phyloP scores from a whole-genome alignment of 2,329 filamentous ascomycete genomes.

The Nemania diffusa region DNA sequence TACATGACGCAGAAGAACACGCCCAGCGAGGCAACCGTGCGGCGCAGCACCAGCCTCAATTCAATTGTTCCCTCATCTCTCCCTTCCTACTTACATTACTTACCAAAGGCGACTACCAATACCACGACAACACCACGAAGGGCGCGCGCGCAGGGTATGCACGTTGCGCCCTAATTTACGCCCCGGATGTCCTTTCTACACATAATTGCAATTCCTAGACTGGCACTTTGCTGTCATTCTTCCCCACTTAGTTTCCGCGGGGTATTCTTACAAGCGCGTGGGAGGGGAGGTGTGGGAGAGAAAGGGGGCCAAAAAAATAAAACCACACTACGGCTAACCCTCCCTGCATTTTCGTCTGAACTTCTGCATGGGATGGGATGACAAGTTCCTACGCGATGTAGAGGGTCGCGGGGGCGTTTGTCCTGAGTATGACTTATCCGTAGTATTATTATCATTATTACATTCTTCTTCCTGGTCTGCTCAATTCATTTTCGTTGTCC shows the following conservation, averaged over 20 bases:
- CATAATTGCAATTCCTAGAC: not conserved
- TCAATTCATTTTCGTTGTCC: not conserved
- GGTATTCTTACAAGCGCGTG: slow-evolving; percentile 23
- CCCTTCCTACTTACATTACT: not conserved
- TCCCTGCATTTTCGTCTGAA: not conserved
- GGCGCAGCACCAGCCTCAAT: slow-evolving; percentile 25
- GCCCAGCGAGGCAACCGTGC: slow-evolving; percentile 24
- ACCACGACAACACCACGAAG: not conserved
- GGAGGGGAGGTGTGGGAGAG: not conserved
- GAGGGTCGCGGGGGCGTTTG: not conserved
- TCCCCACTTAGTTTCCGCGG: slow-evolving; percentile 30
- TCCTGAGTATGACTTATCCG: not conserved
- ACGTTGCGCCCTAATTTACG: slow-evolving; percentile 20
- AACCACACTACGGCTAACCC: too few species aligned
- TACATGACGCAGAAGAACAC: slow-evolving; percentile 22
- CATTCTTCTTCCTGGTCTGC: not conserved
- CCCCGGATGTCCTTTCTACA: slow-evolving; percentile 8
- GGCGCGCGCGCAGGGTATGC: not conserved
- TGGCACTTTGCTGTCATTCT: not conserved
- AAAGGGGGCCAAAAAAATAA: not conserved
- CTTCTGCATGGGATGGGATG: not conserved
- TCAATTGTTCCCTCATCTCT: not conserved
- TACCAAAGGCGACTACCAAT: slow-evolving; percentile 16
- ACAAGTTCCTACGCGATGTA: not conserved
- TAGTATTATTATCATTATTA: not conserved